Conservation (phyloP, 2,329 filamentous ascomycete genomes). For the Colletotrichum scovillei region DNA sequence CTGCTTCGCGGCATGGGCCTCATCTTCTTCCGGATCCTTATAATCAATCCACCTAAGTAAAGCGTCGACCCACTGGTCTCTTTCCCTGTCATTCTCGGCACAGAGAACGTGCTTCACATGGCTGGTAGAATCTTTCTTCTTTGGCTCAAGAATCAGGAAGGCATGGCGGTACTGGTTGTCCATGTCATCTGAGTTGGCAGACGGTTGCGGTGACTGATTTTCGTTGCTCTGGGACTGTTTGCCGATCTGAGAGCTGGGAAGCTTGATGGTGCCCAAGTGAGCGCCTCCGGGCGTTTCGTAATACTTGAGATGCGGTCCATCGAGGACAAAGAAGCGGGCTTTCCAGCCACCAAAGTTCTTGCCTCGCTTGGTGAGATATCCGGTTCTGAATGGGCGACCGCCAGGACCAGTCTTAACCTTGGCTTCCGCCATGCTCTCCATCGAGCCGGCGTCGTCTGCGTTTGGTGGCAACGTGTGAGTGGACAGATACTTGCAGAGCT, state of each 20-base stretch:
- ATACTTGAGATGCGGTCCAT: constrained; percentile 79
- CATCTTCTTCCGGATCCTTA: constrained; percentile 70
- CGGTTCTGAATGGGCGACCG: constrained; percentile 79
- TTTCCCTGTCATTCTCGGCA: constrained; percentile 91
- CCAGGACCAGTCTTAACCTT: constrained; percentile 65
- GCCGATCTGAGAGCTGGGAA: constrained; percentile 90
- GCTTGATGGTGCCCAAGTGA: constrained; percentile 92
- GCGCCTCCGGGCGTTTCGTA: constrained; percentile 92
- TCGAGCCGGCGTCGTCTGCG: constrained; percentile 61
- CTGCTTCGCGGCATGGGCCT: constrained; percentile 46
- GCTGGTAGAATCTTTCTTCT: constrained; percentile 91
- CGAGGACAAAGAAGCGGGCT: constrained; percentile 74
- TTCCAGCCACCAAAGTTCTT: constrained; percentile 99
- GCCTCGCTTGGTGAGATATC: constrained; percentile 94
- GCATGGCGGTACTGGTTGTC: constrained; percentile 98
- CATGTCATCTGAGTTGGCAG: constrained; percentile 72
- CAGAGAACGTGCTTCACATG: constrained; percentile 94
- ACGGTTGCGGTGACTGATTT: constrained; percentile 71
- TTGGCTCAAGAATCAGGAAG: constrained; percentile 93
- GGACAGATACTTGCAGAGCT: constrained; percentile 91
- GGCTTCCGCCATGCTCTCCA: constrained; percentile 46
- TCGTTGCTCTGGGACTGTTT: constrained; percentile 80
- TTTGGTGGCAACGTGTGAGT: constrained; percentile 72
- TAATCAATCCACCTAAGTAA: constrained; percentile 90
- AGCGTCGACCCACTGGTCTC: constrained; percentile 93